Percentiles rank a stretch among this genome's conserved stretches.
Evolutionary conservation across 2,329 filamentous ascomycete species (phyloP).

Genomic region (Claviceps sp.): DNA sequence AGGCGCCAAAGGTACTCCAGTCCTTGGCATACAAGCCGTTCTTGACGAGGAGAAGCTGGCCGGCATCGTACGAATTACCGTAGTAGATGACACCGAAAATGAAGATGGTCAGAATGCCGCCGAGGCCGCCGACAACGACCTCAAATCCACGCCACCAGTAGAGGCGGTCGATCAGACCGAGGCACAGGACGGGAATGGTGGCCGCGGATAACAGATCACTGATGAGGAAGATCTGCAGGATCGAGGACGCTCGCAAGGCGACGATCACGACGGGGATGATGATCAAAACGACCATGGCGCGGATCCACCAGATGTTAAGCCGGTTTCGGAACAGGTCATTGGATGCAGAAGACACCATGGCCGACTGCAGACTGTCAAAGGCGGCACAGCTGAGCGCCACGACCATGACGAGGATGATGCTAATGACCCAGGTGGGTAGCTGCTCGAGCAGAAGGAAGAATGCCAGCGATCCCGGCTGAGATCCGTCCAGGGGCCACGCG

Average conservation of each 20-base stretch:
- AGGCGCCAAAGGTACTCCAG: conserved; percentile 74
- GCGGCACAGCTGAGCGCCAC: conserved; percentile 63
- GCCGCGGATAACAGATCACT: conserved; percentile 67
- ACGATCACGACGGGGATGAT: conserved; percentile 64
- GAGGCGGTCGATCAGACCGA: conserved; percentile 57
- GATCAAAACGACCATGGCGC: conserved; percentile 52
- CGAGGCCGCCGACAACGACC: conserved; percentile 63
- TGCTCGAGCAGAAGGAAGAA: conserved; percentile 63
- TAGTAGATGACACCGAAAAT: conserved; percentile 72
- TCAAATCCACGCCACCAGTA: conserved; percentile 74
- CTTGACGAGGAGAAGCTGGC: conserved; percentile 56
- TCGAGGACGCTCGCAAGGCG: conserved; percentile 58
- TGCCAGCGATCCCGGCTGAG: conserved; percentile 47
- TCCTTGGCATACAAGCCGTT: conserved; percentile 63
- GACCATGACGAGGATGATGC: conserved; percentile 69
- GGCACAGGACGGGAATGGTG: conserved; percentile 57
- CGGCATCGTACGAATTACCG: conserved; percentile 48
- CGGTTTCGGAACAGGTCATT: conserved; percentile 78
- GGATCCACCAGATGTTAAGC: conserved; percentile 62
- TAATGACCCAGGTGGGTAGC: conserved; percentile 69
- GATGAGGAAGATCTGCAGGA: conserved; percentile 73
- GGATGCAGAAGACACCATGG: conserved; percentile 73
- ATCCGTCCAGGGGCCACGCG: conserved; percentile 49
- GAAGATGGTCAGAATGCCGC: conserved; percentile 68
- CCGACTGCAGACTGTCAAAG: conserved; percentile 69